Evolutionary conservation across 78 protist genomes (phyloP).

Genomic region (Cavenderia fasciculata): DNA sequence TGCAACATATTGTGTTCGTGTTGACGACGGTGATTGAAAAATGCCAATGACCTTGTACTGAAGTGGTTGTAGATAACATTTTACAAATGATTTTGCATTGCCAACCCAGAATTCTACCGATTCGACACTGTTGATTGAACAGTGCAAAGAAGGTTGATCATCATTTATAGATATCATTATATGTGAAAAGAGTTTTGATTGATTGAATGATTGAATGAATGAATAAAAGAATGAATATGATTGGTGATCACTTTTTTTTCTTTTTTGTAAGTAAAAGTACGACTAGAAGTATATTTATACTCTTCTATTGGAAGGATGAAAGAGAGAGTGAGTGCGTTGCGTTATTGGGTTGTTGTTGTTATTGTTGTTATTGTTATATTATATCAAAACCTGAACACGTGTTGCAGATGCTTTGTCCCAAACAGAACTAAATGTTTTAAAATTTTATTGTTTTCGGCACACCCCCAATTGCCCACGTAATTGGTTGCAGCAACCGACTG

Average conservation of each 20-base stretch:
- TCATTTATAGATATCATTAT: neutral
- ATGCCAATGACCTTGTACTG: conserved; percentile 29
- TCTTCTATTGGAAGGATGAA: too few species aligned
- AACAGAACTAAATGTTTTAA: too few species aligned
- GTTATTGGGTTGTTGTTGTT: too few species aligned
- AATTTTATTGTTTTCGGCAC: too few species aligned
- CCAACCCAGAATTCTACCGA: conserved; percentile 58
- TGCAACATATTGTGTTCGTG: conserved; percentile 1
- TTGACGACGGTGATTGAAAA: neutral
- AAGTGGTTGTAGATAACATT: conserved; percentile 37
- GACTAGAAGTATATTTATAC: too few species aligned
- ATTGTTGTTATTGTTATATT: too few species aligned
- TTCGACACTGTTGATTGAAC: conserved; percentile 2
- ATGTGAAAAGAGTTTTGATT: neutral
- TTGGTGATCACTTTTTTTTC: too few species aligned
- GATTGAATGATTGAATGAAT: neutral
- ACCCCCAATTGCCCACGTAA: too few species aligned
- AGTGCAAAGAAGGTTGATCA: neutral
- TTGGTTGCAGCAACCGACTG: neutral
- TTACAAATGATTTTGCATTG: conserved; percentile 52
- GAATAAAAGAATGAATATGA: neutral
- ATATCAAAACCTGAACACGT: too few species aligned
- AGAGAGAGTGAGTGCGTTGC: too few species aligned
- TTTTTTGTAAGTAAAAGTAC: too few species aligned
- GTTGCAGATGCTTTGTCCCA: too few species aligned